Evolutionary conservation across 495 filamentous ascomycete genomes (phyloP), one percentile per base, ranked within the genome.

Genomic region (Mytilinidion resinicola): DNA sequence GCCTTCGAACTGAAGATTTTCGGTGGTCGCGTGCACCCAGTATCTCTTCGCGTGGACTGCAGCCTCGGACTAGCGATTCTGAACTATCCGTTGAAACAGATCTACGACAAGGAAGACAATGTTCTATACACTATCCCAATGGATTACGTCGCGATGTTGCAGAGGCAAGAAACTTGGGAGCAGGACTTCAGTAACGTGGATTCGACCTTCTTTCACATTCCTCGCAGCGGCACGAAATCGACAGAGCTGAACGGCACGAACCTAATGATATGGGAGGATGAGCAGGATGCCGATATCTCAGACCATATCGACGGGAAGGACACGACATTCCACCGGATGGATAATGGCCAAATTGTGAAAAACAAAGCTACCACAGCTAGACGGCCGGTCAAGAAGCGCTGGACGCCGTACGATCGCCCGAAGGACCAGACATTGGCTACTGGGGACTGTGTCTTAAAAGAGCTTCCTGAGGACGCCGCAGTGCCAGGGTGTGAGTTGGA

Each of bases 51-150:
- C 14, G 60, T 69, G 17, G 67, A 69, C 43, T 69, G 64, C 43
- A 56, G 61, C 1, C 62, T 62, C 37, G 67, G 67, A 11, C 53
- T 67, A 8, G 61, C 67, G 5, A 48, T 63, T 30, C 51, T 66
- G 7, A 66, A 48, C 41, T 66, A 66, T 51, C 63, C 63, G 0
- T 41, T 66, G 9, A 62, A 60, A 43, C 59, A 62, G 34, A 20
- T 66, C 1, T 67, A 65, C 51, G 64, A 63, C 11, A 57, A 47
- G 33, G 59, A 67, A 51, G 64, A 65, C 33, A 64, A 63, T 54
- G 53, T 69, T 17, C 41, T 67, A 11, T 69, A 64, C 54, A 69
- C 67, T 4, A 51, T 69, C 11, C 61, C 67, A n/a, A 69, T 69
- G 67, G 55, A 62, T 14, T 69, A 67, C 38, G 55, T 69, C 53